Evolutionary conservation across 306 rosid species (phyloP).

Genomic region (Pterocarpus santalinus): DNA sequence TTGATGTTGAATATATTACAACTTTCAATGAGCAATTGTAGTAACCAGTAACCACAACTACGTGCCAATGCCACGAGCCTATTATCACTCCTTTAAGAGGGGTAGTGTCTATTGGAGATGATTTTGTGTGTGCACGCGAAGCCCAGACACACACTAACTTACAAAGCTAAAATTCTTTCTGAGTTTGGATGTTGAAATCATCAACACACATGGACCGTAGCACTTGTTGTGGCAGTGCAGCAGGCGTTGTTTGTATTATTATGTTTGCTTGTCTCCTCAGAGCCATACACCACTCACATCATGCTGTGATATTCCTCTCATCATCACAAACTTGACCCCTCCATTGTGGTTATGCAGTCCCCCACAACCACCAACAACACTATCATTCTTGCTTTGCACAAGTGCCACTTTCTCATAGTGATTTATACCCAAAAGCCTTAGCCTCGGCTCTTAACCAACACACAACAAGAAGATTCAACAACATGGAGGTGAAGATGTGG

Average conservation of each 20-base stretch:
- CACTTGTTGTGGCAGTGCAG: constrained; percentile 45
- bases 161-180: constrained; percentile 48
- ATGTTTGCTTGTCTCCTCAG: constrained; percentile 81
- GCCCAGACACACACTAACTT: constrained; percentile 39
- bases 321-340: constrained; percentile 61
- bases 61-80: constrained; percentile 39
- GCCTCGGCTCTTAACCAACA: constrained; percentile 1
- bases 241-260: constrained; percentile 51
- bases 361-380: constrained; percentile 48
- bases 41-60: not conserved
- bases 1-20: not conserved
- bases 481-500: constrained; percentile 59
- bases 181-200: constrained; percentile 57
- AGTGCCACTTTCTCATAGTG: constrained; percentile 40
- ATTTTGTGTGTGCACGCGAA: constrained; percentile 60
- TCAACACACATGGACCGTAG: constrained; percentile 40
- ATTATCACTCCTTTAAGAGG: constrained; percentile 35
- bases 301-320: constrained; percentile 48
- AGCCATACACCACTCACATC: constrained; percentile 57
- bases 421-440: constrained; percentile 40
- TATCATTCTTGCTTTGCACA: constrained; percentile 51
- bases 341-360: constrained; percentile 50
- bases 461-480: not conserved
- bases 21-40: constrained; percentile 27
- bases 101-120: constrained; percentile 23